phyloP scores from a whole-genome alignment of 768 basidiomycete species.

The Cystobasidium tubakii region DNA sequence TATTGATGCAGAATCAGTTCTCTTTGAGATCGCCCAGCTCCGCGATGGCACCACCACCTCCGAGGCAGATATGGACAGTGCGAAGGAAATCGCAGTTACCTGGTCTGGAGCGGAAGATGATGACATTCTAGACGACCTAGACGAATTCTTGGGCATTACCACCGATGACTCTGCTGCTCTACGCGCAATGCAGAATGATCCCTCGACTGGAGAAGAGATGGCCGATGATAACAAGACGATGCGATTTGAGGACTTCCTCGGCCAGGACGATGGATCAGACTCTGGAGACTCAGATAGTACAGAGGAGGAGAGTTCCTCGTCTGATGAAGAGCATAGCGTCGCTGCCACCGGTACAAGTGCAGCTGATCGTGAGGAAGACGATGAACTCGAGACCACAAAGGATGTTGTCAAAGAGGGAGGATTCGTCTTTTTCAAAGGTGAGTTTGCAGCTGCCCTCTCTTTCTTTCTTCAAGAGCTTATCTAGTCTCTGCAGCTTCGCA shows the following conservation, averaged over 20 bases:
- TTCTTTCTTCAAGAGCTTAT: too few species aligned
- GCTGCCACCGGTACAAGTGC: slow-evolving; percentile 26
- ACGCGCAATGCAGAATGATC: background rate
- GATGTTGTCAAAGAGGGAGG: slow-evolving; percentile 33
- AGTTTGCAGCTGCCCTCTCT: background rate
- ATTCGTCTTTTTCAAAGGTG: slow-evolving; percentile 29
- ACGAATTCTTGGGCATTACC: slow-evolving; percentile 35
- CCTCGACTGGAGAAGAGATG: background rate
- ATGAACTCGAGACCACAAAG: slow-evolving; percentile 10
- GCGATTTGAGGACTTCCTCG: slow-evolving; percentile 26
- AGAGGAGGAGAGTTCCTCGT: slow-evolving; percentile 21
- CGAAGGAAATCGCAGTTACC: slow-evolving; percentile 24
- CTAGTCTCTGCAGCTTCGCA: background rate
- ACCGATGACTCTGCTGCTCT: slow-evolving; percentile 25
- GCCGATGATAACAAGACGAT: slow-evolving; percentile 13
- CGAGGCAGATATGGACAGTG: background rate
- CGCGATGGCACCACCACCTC: slow-evolving; percentile 20
- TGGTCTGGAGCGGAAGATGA: slow-evolving; percentile 37
- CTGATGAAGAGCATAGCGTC: slow-evolving; percentile 31
- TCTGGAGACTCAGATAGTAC: slow-evolving; percentile 8
- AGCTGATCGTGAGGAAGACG: slow-evolving; percentile 14
- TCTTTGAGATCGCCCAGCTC: slow-evolving; percentile 10
- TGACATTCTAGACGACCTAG: slow-evolving; percentile 30
- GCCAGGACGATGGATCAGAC: slow-evolving; percentile 12
- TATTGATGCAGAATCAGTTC: background rate